Evolutionary conservation across 331 rosid genomes (phyloP).

Genomic region (Cydonia oblonga): DNA sequence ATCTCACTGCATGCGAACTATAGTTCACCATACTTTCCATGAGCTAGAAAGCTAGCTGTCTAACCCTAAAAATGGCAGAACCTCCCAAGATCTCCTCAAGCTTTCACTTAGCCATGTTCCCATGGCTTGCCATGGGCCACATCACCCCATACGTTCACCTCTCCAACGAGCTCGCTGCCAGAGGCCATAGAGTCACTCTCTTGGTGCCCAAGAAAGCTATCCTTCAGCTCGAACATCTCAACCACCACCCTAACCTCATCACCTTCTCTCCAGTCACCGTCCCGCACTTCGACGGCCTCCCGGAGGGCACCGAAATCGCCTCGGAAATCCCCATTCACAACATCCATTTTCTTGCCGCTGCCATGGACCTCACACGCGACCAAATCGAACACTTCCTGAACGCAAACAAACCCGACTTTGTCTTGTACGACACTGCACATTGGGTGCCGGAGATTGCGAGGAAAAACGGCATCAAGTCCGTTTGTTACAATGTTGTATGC

Average conservation of each 20-base stretch:
- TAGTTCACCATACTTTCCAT: no score
- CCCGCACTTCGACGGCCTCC: slow-evolving; percentile 38
- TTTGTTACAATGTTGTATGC: no score
- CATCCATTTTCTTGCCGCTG: slow-evolving; percentile 6
- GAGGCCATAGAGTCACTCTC: slow-evolving; percentile 23
- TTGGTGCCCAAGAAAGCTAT: slow-evolving; percentile 22
- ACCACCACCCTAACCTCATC: slow-evolving; percentile 28
- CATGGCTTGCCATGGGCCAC: slow-evolving; percentile 43
- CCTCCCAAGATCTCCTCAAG: not conserved
- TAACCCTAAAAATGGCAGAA: not conserved
- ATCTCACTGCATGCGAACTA: no score
- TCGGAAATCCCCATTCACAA: slow-evolving; percentile 3
- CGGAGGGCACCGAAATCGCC: slow-evolving; percentile 25
- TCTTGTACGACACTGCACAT: no score
- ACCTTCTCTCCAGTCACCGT: slow-evolving; percentile 13
- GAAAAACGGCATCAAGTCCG: no score
- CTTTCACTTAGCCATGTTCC: slow-evolving; percentile 28
- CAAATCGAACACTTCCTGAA: not conserved
- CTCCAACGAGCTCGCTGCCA: slow-evolving; percentile 33
- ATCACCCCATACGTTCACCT: slow-evolving; percentile 39
- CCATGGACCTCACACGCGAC: slow-evolving; percentile 17
- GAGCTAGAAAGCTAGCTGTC: not conserved
- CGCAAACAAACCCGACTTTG: no score
- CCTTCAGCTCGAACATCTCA: slow-evolving; percentile 10
- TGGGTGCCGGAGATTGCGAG: no score